These are phyloP conservation scores for Dacryopinax primogenitus DNA, from an alignment of 768 basidiomycete species.

Conservation along the genomic window DNA sequence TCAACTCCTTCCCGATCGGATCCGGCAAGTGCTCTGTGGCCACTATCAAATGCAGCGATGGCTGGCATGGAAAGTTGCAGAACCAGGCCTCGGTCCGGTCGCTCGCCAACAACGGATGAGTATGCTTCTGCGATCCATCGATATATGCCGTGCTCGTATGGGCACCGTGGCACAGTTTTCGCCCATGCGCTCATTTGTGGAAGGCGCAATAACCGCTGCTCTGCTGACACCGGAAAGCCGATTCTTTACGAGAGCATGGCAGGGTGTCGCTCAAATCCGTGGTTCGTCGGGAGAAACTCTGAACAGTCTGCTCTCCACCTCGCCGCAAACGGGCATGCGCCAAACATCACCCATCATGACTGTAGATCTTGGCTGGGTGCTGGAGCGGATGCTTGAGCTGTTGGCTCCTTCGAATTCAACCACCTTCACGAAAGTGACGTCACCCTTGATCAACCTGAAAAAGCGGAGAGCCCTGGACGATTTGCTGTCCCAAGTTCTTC, in stretches of 20 bases:
- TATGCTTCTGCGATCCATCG: constrained; percentile 53
- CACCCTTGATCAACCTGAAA: constrained; percentile 61
- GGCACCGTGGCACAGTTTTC: constrained; percentile 47
- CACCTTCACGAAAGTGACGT: constrained; percentile 41
- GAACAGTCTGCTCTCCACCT: constrained; percentile 36
- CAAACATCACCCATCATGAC: constrained; percentile 36
- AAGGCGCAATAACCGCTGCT: constrained; percentile 62
- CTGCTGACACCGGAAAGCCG: constrained; percentile 67
- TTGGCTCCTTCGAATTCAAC: constrained; percentile 61
- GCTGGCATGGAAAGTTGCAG: constrained; percentile 56
- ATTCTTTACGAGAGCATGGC: constrained; percentile 67
- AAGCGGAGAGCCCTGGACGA: constrained; percentile 62
- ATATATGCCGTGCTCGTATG: constrained; percentile 48
- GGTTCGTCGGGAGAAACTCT: constrained; percentile 53
- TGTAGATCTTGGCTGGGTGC: constrained; percentile 68
- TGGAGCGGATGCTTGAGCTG: constrained; percentile 70
- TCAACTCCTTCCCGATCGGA: constrained; percentile 49
- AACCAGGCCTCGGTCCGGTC: constrained; percentile 49
- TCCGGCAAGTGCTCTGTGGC: constrained; percentile 65
- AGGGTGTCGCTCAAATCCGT: constrained; percentile 50
- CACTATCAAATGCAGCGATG: constrained; percentile 68
- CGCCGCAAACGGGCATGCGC: constrained; percentile 6
- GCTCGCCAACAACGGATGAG: constrained; percentile 62
- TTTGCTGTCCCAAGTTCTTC: constrained; percentile 52
- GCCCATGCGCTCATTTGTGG: constrained; percentile 60